Conservation (phyloP, 148 eudicot genomes). For the Vaccinium corymbosum region DNA sequence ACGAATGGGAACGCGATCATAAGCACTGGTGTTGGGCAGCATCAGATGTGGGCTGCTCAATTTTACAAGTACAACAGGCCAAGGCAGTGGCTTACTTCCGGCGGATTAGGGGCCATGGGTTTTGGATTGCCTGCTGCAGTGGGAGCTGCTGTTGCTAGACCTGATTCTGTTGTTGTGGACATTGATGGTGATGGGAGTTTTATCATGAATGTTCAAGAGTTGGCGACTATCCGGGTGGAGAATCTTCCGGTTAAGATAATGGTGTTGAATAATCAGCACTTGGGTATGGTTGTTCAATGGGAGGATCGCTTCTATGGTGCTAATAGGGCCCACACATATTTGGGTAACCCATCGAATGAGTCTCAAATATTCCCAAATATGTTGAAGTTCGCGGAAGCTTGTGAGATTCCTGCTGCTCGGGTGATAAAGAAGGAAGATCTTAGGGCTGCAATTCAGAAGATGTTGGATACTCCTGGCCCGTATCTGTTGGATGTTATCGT, state of each 20-base stretch:
- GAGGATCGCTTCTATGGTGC: slow-evolving; percentile 54
- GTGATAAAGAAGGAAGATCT: slow-evolving; percentile 38
- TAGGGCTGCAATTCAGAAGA: slow-evolving; percentile 48
- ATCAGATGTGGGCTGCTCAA: slow-evolving; percentile 73
- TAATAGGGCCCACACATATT: slow-evolving; percentile 50
- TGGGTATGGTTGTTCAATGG: slow-evolving; percentile 67
- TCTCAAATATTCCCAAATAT: slow-evolving; percentile 43
- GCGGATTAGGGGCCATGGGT: slow-evolving; percentile 66
- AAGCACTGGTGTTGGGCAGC: slow-evolving; percentile 62
- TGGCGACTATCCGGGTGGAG: slow-evolving; percentile 49
- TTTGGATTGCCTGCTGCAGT: slow-evolving; percentile 64
- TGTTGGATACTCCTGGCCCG: slow-evolving; percentile 64
- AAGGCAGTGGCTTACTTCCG: slow-evolving; percentile 55
- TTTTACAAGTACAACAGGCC: slow-evolving; percentile 42
- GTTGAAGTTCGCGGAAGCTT: slow-evolving; percentile 52
- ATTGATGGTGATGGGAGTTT: slow-evolving; percentile 66
- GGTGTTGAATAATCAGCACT: slow-evolving; percentile 55
- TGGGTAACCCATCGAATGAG: slow-evolving; percentile 41
- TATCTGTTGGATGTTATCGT: slow-evolving; percentile 56
- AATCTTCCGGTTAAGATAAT: slow-evolving; percentile 54
- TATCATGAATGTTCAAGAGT: slow-evolving; percentile 54
- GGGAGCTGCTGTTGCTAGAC: slow-evolving; percentile 51
- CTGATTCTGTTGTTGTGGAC: slow-evolving; percentile 49
- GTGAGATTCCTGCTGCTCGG: slow-evolving; percentile 46
- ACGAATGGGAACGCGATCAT: slow-evolving; percentile 46